These are phyloP conservation scores for Lentinula sp. DNA, from an alignment of 768 basidiomycete species.

Conservation along the genomic window DNA sequence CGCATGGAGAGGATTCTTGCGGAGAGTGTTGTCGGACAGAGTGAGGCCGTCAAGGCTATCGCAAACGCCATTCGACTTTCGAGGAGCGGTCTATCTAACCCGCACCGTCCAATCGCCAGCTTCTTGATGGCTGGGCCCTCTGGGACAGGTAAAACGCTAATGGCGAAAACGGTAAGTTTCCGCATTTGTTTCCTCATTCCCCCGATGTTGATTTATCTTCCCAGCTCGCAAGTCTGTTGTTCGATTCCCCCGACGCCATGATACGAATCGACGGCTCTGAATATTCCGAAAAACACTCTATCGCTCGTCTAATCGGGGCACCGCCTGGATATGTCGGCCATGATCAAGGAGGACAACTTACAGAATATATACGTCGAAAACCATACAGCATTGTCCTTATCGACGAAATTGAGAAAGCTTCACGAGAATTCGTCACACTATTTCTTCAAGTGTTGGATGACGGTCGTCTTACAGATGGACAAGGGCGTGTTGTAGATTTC, in stretches of 20 bases:
- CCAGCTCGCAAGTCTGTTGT: conserved; percentile 82
- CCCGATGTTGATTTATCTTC: conserved; percentile 9
- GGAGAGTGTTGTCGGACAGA: conserved; percentile 80
- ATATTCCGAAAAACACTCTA: conserved; percentile 80
- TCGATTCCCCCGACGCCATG: conserved; percentile 89
- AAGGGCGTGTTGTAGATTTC: conserved; percentile 85
- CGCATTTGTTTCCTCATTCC: not conserved
- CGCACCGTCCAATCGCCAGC: conserved; percentile 82
- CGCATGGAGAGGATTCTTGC: conserved; percentile 82
- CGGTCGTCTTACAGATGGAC: conserved; percentile 86
- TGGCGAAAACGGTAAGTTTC: conserved; percentile 76
- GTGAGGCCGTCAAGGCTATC: conserved; percentile 86
- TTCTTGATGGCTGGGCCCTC: conserved; percentile 83
- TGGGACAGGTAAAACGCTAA: conserved; percentile 85
- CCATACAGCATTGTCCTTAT: conserved; percentile 85
- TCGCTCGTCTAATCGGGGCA: conserved; percentile 62
- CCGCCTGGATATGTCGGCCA: conserved; percentile 74
- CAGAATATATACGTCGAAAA: conserved; percentile 88
- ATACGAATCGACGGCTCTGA: conserved; percentile 91
- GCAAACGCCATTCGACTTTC: conserved; percentile 92
- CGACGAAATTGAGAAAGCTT: conserved; percentile 90
- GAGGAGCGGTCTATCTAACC: conserved; percentile 88
- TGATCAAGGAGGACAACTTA: conserved; percentile 85
- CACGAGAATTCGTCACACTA: conserved; percentile 65
- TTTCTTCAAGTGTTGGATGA: conserved; percentile 60